A percentile compares a stretch with the other conserved stretches of the same genome.
These are phyloP conservation scores for Vairimorpha necatrix DNA, from an alignment of 371 early-diverging fungal species.

Conservation along the genomic window DNA sequence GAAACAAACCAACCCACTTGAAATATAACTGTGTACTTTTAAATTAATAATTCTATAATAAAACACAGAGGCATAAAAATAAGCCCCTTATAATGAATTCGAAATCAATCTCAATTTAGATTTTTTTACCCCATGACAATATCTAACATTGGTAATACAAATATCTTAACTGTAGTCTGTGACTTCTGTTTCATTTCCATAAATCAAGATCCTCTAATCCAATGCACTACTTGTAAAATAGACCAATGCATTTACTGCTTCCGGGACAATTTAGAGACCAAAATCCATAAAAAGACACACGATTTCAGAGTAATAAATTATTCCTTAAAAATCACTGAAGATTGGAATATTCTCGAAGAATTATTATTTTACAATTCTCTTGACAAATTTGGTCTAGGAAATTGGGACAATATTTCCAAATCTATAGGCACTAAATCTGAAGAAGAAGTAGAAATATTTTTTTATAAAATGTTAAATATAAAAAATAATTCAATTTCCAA, in stretches of 20 bases:
- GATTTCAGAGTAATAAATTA: slow-evolving; percentile 74
- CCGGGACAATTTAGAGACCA: slow-evolving; percentile 73
- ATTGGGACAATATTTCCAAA: slow-evolving; percentile 85
- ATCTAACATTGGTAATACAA: not conserved
- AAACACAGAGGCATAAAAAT: too few relatives aligned
- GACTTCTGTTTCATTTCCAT: slow-evolving; percentile 52
- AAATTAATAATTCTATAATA: too few relatives aligned
- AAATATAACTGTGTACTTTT: too few relatives aligned
- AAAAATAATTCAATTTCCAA: slow-evolving; percentile 74
- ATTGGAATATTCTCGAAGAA: slow-evolving; percentile 95
- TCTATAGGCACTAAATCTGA: slow-evolving; percentile 80
- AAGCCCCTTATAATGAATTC: too few relatives aligned
- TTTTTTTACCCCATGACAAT: too few relatives aligned
- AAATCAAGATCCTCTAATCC: slow-evolving; percentile 63
- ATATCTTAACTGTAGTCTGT: slow-evolving; percentile 39
- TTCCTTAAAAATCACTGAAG: slow-evolving; percentile 73
- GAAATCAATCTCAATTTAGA: too few relatives aligned
- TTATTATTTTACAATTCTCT: slow-evolving; percentile 81
- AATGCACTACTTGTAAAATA: slow-evolving; percentile 81
- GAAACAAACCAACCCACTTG: too few relatives aligned
- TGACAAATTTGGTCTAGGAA: slow-evolving; percentile 84
- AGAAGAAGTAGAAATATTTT: slow-evolving; percentile 81
- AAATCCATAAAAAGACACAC: slow-evolving; percentile 75
- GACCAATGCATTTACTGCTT: slow-evolving; percentile 91
- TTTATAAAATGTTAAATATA: slow-evolving; percentile 73